phyloP scores from a whole-genome alignment of 768 basidiomycete genomes.

The Coprinopsis marcescibilis region DNA sequence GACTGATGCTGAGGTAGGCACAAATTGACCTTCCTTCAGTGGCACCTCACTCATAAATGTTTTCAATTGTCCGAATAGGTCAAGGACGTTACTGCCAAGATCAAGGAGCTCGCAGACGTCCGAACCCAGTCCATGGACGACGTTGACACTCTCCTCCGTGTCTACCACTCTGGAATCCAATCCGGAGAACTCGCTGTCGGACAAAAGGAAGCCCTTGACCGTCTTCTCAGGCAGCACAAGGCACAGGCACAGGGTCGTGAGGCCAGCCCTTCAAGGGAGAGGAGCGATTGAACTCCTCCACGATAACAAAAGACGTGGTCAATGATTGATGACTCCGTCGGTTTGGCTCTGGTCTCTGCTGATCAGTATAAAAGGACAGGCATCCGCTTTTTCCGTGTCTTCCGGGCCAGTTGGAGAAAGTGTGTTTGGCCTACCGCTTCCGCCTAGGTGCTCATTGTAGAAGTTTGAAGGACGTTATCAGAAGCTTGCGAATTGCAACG shows the following conservation, averaged over 20 bases:
- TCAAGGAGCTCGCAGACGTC: slow-evolving; percentile 98
- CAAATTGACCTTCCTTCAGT: too few species aligned
- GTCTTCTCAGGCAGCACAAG: slow-evolving; percentile 76
- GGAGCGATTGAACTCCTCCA: slow-evolving; percentile 15
- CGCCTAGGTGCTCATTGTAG: too few species aligned
- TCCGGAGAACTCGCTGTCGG: slow-evolving; percentile 90
- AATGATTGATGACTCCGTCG: too few species aligned
- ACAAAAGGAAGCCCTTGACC: slow-evolving; percentile 88
- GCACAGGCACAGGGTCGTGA: slow-evolving; percentile 24
- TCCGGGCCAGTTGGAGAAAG: too few species aligned
- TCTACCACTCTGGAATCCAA: slow-evolving; percentile 93
- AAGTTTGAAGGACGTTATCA: too few species aligned
- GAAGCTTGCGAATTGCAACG: too few species aligned
- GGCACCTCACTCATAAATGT: slow-evolving; percentile 2
- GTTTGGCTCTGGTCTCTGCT: too few species aligned
- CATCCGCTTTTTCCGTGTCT: too few species aligned
- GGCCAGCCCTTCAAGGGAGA: slow-evolving; percentile 21
- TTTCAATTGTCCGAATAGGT: slow-evolving; percentile 38
- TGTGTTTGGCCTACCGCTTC: too few species aligned
- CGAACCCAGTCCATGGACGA: slow-evolving; percentile 99
- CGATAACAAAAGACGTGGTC: too few species aligned
- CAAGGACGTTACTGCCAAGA: slow-evolving; percentile 98
- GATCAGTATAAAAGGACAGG: too few species aligned
- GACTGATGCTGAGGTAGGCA: slow-evolving; percentile 77
- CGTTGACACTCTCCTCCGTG: slow-evolving; percentile 92